These are phyloP conservation scores for Apiotrichum porosum DNA, from an alignment of 1,284 basidiomycete genomes.

Conservation along the genomic window DNA sequence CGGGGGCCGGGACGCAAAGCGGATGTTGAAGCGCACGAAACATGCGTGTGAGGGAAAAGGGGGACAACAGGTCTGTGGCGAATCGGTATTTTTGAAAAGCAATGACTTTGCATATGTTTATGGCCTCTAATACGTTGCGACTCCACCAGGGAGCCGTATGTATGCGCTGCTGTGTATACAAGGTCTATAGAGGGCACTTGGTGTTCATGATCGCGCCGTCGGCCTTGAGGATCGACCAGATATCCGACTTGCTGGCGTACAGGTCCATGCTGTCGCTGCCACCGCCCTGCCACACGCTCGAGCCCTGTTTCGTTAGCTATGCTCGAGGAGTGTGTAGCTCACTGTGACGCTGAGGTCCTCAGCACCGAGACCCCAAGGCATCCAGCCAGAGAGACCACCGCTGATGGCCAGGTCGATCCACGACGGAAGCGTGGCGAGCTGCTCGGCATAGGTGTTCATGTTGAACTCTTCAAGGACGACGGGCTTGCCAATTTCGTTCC, in stretches of 20 bases:
- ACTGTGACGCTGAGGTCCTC: background rate
- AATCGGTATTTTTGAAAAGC: too few relatives aligned
- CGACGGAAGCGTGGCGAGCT: background rate
- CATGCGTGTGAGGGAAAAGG: too few relatives aligned
- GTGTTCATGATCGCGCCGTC: background rate
- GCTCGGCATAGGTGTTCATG: background rate
- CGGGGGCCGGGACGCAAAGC: too few relatives aligned
- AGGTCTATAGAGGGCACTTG: background rate
- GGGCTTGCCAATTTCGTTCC: conserved; percentile 7
- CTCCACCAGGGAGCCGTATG: too few relatives aligned
- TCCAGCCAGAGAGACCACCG: conserved; percentile 4
- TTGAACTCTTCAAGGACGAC: conserved; percentile 10
- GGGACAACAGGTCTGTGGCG: too few relatives aligned
- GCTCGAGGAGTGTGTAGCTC: background rate
- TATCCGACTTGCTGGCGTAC: background rate
- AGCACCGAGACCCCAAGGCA: conserved; percentile 1
- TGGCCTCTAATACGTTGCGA: too few relatives aligned
- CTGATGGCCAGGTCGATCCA: conserved; percentile 5
- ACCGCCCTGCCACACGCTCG: background rate
- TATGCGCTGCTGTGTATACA: too few relatives aligned
- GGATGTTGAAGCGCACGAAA: too few relatives aligned
- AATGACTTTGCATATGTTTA: too few relatives aligned
- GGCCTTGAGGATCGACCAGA: background rate
- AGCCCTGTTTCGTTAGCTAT: background rate
- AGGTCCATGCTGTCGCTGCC: background rate